These are phyloP conservation scores for Amborella trichopoda DNA, from an alignment of 164 flowering plant genomes.

Conservation along the genomic window DNA sequence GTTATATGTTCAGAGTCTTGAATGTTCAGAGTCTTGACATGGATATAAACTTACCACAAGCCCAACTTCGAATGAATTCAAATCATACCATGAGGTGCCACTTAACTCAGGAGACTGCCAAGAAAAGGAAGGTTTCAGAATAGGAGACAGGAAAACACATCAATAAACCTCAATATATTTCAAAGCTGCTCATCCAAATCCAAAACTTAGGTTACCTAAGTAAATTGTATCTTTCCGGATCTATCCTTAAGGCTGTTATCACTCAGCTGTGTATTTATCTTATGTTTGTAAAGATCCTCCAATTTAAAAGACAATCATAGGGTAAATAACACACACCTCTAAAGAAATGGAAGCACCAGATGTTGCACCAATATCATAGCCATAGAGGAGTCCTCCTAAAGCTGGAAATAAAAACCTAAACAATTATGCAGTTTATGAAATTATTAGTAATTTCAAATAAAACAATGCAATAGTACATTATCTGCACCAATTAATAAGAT, in stretches of 20 bases:
- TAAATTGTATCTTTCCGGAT: too few relatives aligned
- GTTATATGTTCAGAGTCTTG: too few relatives aligned
- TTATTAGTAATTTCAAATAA: background rate
- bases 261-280: too few relatives aligned
- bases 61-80: constrained; percentile 79
- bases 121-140: constrained; percentile 1
- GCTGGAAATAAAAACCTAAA: constrained; percentile 89
- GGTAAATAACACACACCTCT: constrained; percentile 32
- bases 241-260: too few relatives aligned
- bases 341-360: constrained; percentile 68
- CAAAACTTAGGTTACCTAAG: too few relatives aligned
- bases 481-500: background rate
- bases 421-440: constrained; percentile 4
- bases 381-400: constrained; percentile 76
- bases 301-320: too few relatives aligned
- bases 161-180: too few relatives aligned
- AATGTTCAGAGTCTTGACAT: too few relatives aligned
- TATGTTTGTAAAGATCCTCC: too few relatives aligned
- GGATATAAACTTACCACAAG: constrained; percentile 58
- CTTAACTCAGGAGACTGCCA: constrained; percentile 69
- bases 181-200: too few relatives aligned
- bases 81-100: constrained; percentile 85
- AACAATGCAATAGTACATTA: background rate
- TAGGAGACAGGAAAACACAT: too few relatives aligned
- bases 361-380: constrained; percentile 92